Percentiles rank a stretch among this genome's conserved stretches.
These are phyloP conservation scores for Linnemannia elongata DNA, from an alignment of 192 early-diverging fungal genomes.

Conservation along the genomic window DNA sequence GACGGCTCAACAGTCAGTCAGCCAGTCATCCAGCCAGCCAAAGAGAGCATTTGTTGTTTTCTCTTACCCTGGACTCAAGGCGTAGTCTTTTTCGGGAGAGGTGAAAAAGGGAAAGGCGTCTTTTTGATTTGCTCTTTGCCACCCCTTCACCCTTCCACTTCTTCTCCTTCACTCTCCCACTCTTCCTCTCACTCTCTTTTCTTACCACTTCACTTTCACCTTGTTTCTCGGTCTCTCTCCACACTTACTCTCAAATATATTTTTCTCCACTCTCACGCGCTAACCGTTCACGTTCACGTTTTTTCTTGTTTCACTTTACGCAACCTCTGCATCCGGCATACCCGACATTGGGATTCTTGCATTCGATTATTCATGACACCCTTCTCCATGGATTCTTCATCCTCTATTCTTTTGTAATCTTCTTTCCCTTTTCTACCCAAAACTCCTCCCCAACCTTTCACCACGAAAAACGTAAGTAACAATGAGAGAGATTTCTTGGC, in stretches of 20 bases:
- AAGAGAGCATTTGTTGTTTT: neutral
- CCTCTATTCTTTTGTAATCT: neutral
- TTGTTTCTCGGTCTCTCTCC: neutral
- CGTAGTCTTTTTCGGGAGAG: neutral
- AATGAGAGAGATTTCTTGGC: neutral
- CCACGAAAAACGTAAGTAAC: neutral
- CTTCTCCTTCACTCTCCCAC: neutral
- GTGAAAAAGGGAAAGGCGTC: neutral
- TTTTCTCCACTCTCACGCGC: neutral
- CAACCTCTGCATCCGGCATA: neutral
- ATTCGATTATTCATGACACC: neutral
- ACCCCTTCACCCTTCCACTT: neutral
- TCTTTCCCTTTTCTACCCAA: neutral
- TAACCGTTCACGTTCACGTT: constrained; percentile 5
- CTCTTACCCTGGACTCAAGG: neutral
- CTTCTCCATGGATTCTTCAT: neutral
- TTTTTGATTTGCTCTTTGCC: neutral
- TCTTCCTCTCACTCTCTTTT: neutral
- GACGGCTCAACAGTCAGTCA: neutral
- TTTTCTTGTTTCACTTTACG: neutral
- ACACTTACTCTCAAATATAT: neutral
- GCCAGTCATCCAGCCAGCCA: neutral
- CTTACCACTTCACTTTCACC: neutral
- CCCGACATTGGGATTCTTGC: neutral
- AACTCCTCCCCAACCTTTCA: neutral